Conservation (phyloP, 345 rosid genomes). For the Turnera subulata region DNA sequence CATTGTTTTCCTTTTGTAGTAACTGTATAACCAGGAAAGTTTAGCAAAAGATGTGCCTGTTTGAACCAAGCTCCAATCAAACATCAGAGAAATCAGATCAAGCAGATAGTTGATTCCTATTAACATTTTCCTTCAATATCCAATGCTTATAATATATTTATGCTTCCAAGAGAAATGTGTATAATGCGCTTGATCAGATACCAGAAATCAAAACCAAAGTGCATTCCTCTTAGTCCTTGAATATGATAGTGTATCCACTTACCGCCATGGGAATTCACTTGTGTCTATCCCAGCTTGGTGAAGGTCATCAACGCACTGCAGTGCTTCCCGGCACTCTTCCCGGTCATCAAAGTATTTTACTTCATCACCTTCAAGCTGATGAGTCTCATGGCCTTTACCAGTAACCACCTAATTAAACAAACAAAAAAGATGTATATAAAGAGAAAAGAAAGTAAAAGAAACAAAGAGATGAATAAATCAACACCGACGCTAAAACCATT, state of each 20-base stretch:
- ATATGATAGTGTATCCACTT: constrained; percentile 24
- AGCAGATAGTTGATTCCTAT: no score
- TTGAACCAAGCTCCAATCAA: no score
- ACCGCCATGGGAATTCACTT: constrained; percentile 99
- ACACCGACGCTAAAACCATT: no score
- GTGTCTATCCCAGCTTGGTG: constrained; percentile 98
- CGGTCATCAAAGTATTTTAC: constrained; percentile 83
- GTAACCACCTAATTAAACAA: constrained; percentile 58
- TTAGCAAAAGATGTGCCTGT: no score
- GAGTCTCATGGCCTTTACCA: constrained; percentile 90
- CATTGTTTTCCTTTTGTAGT: no score
- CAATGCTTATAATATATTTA: neutral
- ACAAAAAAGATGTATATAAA: neutral
- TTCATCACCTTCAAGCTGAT: constrained; percentile 80
- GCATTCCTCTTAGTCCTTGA: neutral
- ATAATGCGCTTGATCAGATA: neutral
- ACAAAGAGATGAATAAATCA: no score
- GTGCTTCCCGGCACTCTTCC: constrained; percentile 89
- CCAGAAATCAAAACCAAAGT: neutral
- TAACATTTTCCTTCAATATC: no score
- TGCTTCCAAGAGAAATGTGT: neutral
- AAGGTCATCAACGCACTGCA: constrained; percentile 89
- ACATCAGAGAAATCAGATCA: no score
- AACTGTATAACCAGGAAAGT: no score
- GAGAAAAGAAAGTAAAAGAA: no score